Conservation (phyloP, 331 rosid genomes). For the Cydonia oblonga region DNA sequence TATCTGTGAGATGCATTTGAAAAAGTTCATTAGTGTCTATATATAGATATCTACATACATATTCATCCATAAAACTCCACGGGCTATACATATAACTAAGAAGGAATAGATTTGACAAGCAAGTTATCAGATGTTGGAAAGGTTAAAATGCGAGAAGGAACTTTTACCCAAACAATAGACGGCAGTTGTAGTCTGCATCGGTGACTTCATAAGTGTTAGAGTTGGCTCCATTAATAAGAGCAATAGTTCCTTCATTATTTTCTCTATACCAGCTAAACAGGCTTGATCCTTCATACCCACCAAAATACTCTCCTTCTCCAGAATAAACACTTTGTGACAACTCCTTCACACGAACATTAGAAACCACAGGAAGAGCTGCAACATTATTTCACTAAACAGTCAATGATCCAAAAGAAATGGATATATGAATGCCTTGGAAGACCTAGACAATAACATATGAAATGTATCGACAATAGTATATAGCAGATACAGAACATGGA, state of each 20-base stretch:
- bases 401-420: slow-evolving; percentile 7
- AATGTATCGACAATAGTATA: no score
- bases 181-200: slow-evolving; percentile 70
- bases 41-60: not conserved
- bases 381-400: slow-evolving; percentile 6
- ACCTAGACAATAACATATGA: no score
- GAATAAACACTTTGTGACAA: slow-evolving; percentile 60
- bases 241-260: slow-evolving; percentile 59
- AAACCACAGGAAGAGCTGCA: slow-evolving; percentile 82
- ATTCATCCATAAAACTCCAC: not conserved
- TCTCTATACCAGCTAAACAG: slow-evolving; percentile 84
- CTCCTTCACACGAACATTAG: slow-evolving; percentile 51
- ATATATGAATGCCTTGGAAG: not conserved
- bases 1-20: slow-evolving; percentile 33
- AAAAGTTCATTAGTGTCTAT: not conserved
- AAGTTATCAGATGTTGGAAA: not conserved
- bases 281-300: slow-evolving; percentile 89
- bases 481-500: not conserved
- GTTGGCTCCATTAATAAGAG: slow-evolving; percentile 54
- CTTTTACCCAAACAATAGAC: slow-evolving; percentile 75
- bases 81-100: no score
- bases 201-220: slow-evolving; percentile 56
- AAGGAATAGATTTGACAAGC: not conserved
- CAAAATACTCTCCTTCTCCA: slow-evolving; percentile 94
- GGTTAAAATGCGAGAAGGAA: not conserved